These are phyloP conservation scores for Scheffersomyces parashehatae DNA, from an alignment of 1,139 yeast genomes.

Conservation along the genomic window DNA sequence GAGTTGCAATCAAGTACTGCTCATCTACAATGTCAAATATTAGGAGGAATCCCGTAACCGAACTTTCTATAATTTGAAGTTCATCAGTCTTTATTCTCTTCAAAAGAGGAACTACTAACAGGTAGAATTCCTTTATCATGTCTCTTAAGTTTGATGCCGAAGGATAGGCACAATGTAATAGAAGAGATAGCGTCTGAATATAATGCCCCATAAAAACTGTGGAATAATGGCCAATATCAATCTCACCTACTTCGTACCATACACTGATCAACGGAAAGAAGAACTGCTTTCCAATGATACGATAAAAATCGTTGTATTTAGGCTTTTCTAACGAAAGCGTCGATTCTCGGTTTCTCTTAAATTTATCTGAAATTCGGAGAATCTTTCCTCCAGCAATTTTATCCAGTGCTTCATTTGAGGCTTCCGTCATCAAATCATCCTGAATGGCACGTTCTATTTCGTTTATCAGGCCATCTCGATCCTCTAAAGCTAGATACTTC, in stretches of 20 bases:
- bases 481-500: constrained; percentile 20
- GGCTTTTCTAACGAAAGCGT: constrained; percentile 9
- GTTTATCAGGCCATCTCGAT: background rate
- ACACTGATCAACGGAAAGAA: constrained; percentile 58
- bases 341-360: constrained; percentile 18
- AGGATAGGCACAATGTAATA: constrained; percentile 61
- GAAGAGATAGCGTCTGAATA: constrained; percentile 55
- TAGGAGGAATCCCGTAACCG: constrained; percentile 48
- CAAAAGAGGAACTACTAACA: constrained; percentile 32
- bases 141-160: constrained; percentile 49
- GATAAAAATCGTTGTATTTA: constrained; percentile 38
- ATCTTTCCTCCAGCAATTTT: constrained; percentile 48
- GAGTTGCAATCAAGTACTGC: constrained; percentile 28
- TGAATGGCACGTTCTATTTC: constrained; percentile 20
- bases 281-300: constrained; percentile 45
- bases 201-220: constrained; percentile 58
- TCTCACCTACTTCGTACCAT: constrained; percentile 51
- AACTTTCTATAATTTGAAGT: constrained; percentile 43
- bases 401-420: constrained; percentile 43
- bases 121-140: constrained; percentile 57
- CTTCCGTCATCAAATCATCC: constrained; percentile 34
- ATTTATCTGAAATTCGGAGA: constrained; percentile 47
- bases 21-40: constrained; percentile 47
- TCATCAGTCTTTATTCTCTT: constrained; percentile 23
- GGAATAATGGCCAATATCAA: constrained; percentile 56